phyloP scores from a whole-genome alignment of 495 filamentous ascomycete genomes.

The Bathelium albidoporum region DNA sequence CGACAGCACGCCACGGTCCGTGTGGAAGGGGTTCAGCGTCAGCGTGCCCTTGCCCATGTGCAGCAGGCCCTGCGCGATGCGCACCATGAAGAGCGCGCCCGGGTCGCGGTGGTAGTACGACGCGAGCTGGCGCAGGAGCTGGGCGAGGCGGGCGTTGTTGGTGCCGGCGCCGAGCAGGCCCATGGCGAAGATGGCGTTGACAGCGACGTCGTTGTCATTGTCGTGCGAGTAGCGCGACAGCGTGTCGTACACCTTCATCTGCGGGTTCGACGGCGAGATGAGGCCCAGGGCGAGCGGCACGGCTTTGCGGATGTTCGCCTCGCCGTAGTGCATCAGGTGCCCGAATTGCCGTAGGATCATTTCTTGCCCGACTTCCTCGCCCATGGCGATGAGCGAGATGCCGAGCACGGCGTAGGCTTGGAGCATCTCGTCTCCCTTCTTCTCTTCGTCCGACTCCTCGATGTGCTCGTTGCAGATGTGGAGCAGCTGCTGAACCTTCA shows the following conservation, averaged over 20 bases:
- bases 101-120: conserved; percentile 97
- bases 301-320: conserved; percentile 89
- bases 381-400: conserved; percentile 90
- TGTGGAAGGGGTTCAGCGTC: conserved; percentile 94
- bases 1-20: conserved; percentile 89
- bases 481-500: conserved; percentile 91
- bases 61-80: conserved; percentile 91
- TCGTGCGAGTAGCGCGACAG: conserved; percentile 97
- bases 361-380: conserved; percentile 95
- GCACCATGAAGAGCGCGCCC: conserved; percentile 95
- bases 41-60: conserved; percentile 99
- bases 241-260: conserved; percentile 99
- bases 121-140: conserved; percentile 85
- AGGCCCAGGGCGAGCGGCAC: conserved; percentile 97
- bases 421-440: conserved; percentile 66
- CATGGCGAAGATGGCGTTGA: conserved; percentile 99
- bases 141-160: conserved; percentile 93
- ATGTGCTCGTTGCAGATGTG: conserved; percentile 97
- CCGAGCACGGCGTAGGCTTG: conserved; percentile 95
- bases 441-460: conserved; percentile 45
- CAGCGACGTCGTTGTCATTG: conserved; percentile 95
- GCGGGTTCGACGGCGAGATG: conserved; percentile 91
- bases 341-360: conserved; percentile 98
- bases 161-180: conserved; percentile 92
- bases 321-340: conserved; percentile 98